Conservation (phyloP, 2,329 filamentous ascomycete genomes). For the Pseudogymnoascus sp. region DNA sequence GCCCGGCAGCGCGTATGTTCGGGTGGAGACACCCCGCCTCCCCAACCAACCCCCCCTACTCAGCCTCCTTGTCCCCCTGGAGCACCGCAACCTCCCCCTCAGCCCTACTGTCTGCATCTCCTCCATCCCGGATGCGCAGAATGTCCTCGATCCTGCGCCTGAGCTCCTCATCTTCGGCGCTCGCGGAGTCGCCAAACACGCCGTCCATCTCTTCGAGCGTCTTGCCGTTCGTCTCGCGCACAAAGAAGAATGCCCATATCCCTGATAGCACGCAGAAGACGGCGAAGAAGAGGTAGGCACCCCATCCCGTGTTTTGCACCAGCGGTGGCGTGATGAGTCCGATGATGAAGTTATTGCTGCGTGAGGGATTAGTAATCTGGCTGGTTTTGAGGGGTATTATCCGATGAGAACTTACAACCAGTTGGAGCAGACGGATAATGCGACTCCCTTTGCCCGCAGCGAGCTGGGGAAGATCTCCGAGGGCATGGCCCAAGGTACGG, state of each 20-base stretch:
- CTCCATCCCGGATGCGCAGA: background rate
- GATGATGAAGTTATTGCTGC: slow-evolving; percentile 33
- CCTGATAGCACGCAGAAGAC: slow-evolving; percentile 40
- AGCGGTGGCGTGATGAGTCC: slow-evolving; percentile 58
- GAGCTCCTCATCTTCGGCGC: slow-evolving; percentile 7
- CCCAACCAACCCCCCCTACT: background rate
- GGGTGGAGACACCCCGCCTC: background rate
- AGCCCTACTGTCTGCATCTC: background rate
- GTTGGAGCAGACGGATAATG: slow-evolving; percentile 52
- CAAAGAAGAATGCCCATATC: slow-evolving; percentile 43
- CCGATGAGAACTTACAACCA: slow-evolving; percentile 37
- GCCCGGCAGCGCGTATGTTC: background rate
- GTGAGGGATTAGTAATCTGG: background rate
- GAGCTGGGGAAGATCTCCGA: slow-evolving; percentile 56
- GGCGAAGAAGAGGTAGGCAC: slow-evolving; percentile 49
- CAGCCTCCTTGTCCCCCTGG: background rate
- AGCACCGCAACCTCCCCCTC: background rate
- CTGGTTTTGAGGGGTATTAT: background rate
- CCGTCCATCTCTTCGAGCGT: slow-evolving; percentile 47
- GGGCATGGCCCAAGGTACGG: slow-evolving; percentile 32
- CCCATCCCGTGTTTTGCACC: slow-evolving; percentile 48
- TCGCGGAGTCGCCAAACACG: slow-evolving; percentile 21
- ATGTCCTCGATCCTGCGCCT: slow-evolving; percentile 3
- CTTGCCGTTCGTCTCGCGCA: slow-evolving; percentile 48
- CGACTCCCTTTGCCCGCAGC: slow-evolving; percentile 56